Evolutionary conservation across 139 green algal species (phyloP), one percentile per base, ranked within the genome.

Genomic region (Chlorella sp.): DNA sequence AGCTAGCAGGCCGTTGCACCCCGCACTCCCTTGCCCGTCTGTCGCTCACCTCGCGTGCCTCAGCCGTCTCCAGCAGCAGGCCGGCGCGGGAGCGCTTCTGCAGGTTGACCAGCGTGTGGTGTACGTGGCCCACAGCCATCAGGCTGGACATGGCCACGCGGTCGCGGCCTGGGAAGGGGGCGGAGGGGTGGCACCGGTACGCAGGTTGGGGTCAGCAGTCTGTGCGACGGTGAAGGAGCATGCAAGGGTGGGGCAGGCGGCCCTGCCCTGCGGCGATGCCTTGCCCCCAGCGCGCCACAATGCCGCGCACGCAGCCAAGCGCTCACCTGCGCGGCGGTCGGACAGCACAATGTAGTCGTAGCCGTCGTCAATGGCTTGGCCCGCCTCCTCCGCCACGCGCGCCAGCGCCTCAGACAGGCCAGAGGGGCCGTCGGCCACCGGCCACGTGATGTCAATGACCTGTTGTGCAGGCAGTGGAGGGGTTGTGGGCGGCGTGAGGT

Each of bases 371-470:
- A 98, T 93, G 34, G 96, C 96, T 9, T 87, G 86, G 65, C 90
- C 90, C 11, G 91, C 91, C 90, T 98, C 93, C n/a, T 79, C 72
- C 7, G 88, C 93, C 56, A 99, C 91, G 82, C 94, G 90, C 23
- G 91, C 73, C 80, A 99, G 88, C 0, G 95, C 94, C 18, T 74
- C 82, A 67, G 91, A 75, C 74, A 99, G 81, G 26, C 96, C 96
- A 3, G 60, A 70, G 17, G 91, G 81, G 32, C 97, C 97, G 81
- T 96, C 93, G 0, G 62, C 56, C 18, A 94, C 79, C 13, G 88
- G 71, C 89, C 94, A 99, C 20, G 97, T 99, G 68, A 84, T 89
- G 93, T 99, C 97, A 18, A 99, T 92, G 0, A 94, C 88, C 81
- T 92, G 89, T 1, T 7, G 44, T 51, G 51, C 21, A 4, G 51